Evolutionary conservation across 2,329 filamentous ascomycete genomes (phyloP).

Genomic region (Sporothrix phasma): DNA sequence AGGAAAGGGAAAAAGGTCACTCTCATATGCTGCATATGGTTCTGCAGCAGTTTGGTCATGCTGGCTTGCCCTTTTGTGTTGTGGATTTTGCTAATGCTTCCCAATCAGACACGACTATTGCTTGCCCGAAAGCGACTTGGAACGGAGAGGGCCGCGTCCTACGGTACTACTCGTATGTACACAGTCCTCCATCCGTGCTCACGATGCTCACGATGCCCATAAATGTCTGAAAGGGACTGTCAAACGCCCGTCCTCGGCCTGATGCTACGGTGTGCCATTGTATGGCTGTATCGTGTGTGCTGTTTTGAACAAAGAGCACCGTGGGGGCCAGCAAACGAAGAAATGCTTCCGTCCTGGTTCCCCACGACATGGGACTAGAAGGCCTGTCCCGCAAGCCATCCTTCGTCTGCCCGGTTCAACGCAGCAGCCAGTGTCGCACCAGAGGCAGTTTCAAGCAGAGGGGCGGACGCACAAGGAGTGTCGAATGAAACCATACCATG

Average conservation of each 20-base stretch:
- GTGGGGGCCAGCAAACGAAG: not conserved
- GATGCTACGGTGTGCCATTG: not conserved
- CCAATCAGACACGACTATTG: not conserved
- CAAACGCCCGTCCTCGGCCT: not conserved
- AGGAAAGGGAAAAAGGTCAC: not conserved
- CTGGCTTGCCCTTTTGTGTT: not conserved
- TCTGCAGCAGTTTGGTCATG: not conserved
- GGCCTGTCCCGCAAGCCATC: not conserved
- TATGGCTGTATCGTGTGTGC: not conserved
- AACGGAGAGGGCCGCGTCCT: not conserved
- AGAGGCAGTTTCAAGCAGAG: not conserved
- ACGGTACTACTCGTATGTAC: too few species aligned
- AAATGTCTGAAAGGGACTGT: not conserved
- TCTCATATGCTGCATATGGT: not conserved
- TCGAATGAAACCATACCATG: not conserved
- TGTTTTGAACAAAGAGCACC: not conserved
- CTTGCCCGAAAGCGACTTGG: not conserved
- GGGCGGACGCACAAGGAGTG: not conserved
- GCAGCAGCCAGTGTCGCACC: not conserved
- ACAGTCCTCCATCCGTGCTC: not conserved
- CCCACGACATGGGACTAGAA: not conserved
- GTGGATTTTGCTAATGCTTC: too few species aligned
- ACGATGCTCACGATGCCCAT: not conserved
- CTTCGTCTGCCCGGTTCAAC: constrained; percentile 4
- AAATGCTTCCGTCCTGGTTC: not conserved